Percentiles rank a stretch among this genome's conserved stretches.
These are phyloP conservation scores for Tillandsia fasciculata DNA, from an alignment of 176 grass and related monocot species.

Conservation along the genomic window DNA sequence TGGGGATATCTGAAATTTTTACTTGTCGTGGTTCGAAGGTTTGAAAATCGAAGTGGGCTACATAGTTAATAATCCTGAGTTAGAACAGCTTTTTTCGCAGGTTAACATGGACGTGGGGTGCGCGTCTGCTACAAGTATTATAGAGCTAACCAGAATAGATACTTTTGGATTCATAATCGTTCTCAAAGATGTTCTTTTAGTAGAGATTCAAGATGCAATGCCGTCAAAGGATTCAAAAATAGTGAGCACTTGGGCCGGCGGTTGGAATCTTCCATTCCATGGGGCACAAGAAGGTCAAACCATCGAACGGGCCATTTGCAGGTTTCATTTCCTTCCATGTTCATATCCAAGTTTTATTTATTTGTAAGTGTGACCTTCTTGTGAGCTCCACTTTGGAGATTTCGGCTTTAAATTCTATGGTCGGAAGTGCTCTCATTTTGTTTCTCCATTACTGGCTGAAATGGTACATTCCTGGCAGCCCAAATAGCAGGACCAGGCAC, in stretches of 20 bases:
- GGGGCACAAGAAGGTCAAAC: constrained; percentile 31
- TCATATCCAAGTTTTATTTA: constrained; percentile 1
- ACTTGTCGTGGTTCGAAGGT: too few species aligned
- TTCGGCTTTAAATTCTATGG: too few species aligned
- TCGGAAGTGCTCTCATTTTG: too few species aligned
- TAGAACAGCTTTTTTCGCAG: background rate
- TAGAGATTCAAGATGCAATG: constrained; percentile 14
- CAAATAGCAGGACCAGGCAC: too few species aligned
- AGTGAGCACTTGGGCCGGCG: constrained; percentile 13
- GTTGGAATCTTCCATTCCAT: constrained; percentile 21
- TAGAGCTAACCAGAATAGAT: constrained; percentile 37
- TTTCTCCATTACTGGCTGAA: too few species aligned
- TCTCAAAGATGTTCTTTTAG: constrained; percentile 34
- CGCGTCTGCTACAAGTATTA: constrained; percentile 51
- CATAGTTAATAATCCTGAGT: constrained; percentile 2
- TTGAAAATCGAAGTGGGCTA: background rate
- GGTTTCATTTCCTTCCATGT: constrained; percentile 18
- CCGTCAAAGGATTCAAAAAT: constrained; percentile 28
- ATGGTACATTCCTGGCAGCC: too few species aligned
- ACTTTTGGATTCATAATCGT: constrained; percentile 21
- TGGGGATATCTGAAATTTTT: too few species aligned
- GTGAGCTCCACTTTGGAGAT: too few species aligned
- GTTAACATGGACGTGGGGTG: constrained; percentile 51
- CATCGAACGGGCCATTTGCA: constrained; percentile 27
- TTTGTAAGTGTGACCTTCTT: background rate